Conservation (phyloP, 495 filamentous ascomycete genomes). For the Saxispiralis lemnorum region DNA sequence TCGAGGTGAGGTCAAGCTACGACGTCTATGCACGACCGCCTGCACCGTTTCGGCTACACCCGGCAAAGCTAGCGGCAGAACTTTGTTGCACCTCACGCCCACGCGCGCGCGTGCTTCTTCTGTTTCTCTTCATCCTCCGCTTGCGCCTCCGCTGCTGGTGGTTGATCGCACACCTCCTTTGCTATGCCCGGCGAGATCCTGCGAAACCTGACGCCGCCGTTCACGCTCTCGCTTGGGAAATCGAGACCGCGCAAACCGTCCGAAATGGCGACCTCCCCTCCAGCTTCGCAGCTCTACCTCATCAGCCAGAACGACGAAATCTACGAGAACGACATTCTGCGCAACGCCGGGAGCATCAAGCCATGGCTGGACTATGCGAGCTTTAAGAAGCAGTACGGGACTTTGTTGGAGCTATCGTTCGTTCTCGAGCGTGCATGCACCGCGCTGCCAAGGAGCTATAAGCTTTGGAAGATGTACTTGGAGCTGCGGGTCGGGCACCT, state of each 20-base stretch:
- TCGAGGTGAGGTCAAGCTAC: too few relatives aligned
- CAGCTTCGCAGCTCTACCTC: slow-evolving; percentile 23
- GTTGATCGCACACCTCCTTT: too few relatives aligned
- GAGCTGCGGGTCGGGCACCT: slow-evolving; percentile 50
- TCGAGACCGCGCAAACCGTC: slow-evolving; percentile 8
- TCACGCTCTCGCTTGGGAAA: slow-evolving; percentile 10
- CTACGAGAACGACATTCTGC: slow-evolving; percentile 89
- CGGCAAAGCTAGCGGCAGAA: too few relatives aligned
- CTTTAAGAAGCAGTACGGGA: slow-evolving; percentile 76
- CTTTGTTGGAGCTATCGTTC: slow-evolving; percentile 78
- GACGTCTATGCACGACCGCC: too few relatives aligned
- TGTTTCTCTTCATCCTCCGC: too few relatives aligned
- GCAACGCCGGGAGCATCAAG: slow-evolving; percentile 71
- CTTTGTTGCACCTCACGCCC: too few relatives aligned
- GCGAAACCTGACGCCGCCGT: slow-evolving; percentile 30
- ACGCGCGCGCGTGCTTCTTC: too few relatives aligned
- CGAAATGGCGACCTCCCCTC: background rate
- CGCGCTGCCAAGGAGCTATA: slow-evolving; percentile 84
- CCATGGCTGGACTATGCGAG: slow-evolving; percentile 94
- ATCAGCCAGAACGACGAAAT: slow-evolving; percentile 72
- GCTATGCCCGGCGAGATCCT: slow-evolving; percentile 46
- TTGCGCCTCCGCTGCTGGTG: too few relatives aligned
- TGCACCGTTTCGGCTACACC: too few relatives aligned
- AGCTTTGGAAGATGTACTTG: slow-evolving; percentile 98
- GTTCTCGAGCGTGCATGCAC: slow-evolving; percentile 80